Evolutionary conservation across 179 eudicot genomes (phyloP), one percentile per base, ranked within the genome.

Genomic region (Pouteria campechiana): DNA sequence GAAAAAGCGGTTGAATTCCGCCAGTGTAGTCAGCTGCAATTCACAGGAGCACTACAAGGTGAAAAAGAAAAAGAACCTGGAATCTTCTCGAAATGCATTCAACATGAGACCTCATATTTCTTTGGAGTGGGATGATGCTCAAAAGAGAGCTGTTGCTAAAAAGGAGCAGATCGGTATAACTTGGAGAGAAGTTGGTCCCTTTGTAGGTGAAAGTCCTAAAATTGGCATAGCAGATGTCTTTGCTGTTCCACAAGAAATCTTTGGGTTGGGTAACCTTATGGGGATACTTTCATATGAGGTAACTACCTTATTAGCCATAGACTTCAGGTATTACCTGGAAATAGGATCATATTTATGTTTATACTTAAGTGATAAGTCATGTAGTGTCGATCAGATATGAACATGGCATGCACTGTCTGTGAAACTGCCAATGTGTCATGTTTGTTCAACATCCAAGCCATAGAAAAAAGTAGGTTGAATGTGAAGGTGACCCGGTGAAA

Each of bases 71-170:
- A n/a, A n/a, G 72, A 81, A 74, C 40, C 21, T 44, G 30, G 60
- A 52, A 55, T 47, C 59, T 8, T 36, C 50, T 2, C 73, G 67
- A 23, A 33, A 46, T 55, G 76, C 67, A 50, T 60, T 64, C 25
- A 68, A 66, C 37, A 48, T 41, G 51, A 79, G 58, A 48, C 51
- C 73, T 37, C 74, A 67, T 46, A 57, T 85, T 20, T 67, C 80
- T 55, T 86, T 90, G 9, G 71, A 74, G 68, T 90, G 95, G 95
- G 94, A 90, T 72, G 86, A 68, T 41, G 62, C 63, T 50, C 79
- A 58, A 37, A 77, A 65, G 50, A 61, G 56, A 51, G 93, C 79
- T 51, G 80, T 86, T 44, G 72, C 95, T 28, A 86, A 72, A 63
- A 76, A 63, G 64, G 90, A 75, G 38, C 98, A 90, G 67, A 63